Evolutionary conservation across 495 filamentous ascomycete genomes (phyloP).

Genomic region (Terfezia claveryi): DNA sequence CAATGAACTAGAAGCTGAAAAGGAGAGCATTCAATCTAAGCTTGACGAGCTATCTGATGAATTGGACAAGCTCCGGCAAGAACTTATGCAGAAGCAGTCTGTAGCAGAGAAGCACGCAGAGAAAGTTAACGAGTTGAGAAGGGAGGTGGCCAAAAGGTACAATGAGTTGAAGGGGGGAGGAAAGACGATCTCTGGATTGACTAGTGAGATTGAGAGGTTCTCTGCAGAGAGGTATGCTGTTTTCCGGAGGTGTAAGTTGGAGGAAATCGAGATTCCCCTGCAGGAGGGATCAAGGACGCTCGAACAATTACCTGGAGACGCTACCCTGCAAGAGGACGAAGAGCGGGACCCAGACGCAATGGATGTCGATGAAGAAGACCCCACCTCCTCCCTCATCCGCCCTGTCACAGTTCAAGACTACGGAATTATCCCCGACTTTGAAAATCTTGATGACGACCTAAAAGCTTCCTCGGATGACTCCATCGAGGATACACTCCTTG

Average conservation of each 20-base stretch:
- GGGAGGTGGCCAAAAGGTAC: conserved; percentile 63
- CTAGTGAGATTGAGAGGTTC: conserved; percentile 49
- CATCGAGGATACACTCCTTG: conserved; percentile 55
- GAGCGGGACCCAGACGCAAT: conserved; percentile 52
- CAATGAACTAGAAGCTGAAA: conserved; percentile 46
- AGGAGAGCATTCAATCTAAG: conserved; percentile 46
- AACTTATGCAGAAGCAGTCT: conserved; percentile 43
- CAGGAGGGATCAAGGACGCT: conserved; percentile 47
- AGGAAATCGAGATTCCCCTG: conserved; percentile 75
- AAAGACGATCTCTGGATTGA: conserved; percentile 48
- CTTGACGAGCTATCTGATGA: conserved; percentile 52
- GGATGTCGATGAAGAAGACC: conserved; percentile 60
- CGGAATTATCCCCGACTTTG: conserved; percentile 81
- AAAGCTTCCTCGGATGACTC: conserved; percentile 42
- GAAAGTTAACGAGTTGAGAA: conserved; percentile 56
- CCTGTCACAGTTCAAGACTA: conserved; percentile 48
- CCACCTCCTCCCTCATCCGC: conserved; percentile 24
- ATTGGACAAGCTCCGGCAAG: conserved; percentile 51
- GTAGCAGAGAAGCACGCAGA: conserved; percentile 44
- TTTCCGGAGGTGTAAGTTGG: conserved; percentile 74
- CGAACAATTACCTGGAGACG: conserved; percentile 69
- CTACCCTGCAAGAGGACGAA: conserved; percentile 43
- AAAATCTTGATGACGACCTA: conserved; percentile 63
- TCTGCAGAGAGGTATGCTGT: conserved; percentile 61
- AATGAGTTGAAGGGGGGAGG: conserved; percentile 59